Conservation (phyloP, 306 rosid genomes). For the Clitoria ternatea region DNA sequence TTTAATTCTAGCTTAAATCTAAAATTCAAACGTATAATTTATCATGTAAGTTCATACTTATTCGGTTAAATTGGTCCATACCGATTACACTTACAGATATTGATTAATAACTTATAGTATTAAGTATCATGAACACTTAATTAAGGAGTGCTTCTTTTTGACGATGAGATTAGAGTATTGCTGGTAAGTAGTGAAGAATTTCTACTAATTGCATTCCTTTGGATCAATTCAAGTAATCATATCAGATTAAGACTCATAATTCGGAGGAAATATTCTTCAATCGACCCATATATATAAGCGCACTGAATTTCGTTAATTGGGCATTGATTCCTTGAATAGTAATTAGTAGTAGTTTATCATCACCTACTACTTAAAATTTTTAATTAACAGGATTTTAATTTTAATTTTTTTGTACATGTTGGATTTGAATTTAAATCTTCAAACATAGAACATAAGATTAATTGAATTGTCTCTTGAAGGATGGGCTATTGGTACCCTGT, state of each 20-base stretch:
- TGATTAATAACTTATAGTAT: too few species aligned
- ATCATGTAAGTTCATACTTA: too few species aligned
- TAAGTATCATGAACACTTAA: background rate
- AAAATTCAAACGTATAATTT: too few species aligned
- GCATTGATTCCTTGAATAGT: background rate
- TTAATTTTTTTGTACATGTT: too few species aligned
- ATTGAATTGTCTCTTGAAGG: too few species aligned
- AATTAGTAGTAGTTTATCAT: background rate
- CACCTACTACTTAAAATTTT: background rate
- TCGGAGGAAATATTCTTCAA: background rate
- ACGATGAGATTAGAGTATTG: background rate
- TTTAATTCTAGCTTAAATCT: too few species aligned
- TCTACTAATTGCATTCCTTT: conserved; percentile 6
- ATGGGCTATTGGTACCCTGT: too few species aligned
- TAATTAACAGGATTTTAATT: too few species aligned
- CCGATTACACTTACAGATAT: too few species aligned
- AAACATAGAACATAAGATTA: background rate
- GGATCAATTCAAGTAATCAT: background rate
- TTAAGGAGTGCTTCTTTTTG: background rate
- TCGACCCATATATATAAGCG: background rate
- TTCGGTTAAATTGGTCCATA: too few species aligned
- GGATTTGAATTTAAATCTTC: background rate
- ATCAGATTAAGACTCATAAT: background rate
- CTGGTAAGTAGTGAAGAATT: conserved; percentile 12
- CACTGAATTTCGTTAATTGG: background rate